A percentile compares a stretch with the other conserved stretches of the same genome.
Conservation (phyloP, 2,329 filamentous ascomycete genomes). For the Aspergillus alliaceus region DNA sequence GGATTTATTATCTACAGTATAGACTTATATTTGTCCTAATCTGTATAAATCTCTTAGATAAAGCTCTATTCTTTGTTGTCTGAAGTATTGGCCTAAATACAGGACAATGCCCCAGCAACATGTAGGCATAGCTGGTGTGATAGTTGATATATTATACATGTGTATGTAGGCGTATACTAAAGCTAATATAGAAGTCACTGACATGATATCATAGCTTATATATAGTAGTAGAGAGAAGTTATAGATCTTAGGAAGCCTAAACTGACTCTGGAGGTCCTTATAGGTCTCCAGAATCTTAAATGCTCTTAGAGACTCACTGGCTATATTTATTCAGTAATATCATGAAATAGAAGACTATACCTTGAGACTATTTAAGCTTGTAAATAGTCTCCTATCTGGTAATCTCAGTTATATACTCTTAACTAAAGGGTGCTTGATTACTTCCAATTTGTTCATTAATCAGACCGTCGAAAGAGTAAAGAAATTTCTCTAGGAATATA, state of each 20-base stretch:
- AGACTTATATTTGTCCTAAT: constrained; percentile 5
- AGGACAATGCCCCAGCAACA: constrained; percentile 4
- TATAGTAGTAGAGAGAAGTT: constrained; percentile 8
- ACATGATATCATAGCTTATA: constrained; percentile 14
- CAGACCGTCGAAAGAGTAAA: constrained; percentile 5
- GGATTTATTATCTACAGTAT: constrained; percentile 4
- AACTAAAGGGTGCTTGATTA: constrained; percentile 5
- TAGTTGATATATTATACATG: constrained; percentile 6
- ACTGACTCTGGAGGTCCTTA: constrained; percentile 5
- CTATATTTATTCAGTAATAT: not conserved
- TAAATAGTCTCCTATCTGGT: not conserved
- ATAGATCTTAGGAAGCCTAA: constrained; percentile 12
- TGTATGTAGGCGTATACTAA: constrained; percentile 6
- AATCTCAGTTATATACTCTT: constrained; percentile 6
- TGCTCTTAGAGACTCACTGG: not conserved
- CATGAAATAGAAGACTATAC: constrained; percentile 7
- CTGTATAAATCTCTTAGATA: not conserved
- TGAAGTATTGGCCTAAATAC: not conserved
- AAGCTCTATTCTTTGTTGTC: constrained; percentile 4
- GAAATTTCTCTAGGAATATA: not conserved
- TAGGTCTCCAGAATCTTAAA: not conserved
- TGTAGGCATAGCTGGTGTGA: constrained; percentile 8
- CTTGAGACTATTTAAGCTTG: constrained; percentile 6
- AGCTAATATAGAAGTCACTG: constrained; percentile 9
- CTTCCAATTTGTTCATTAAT: constrained; percentile 2